Percentiles rank a stretch among this genome's conserved stretches.
phyloP scores from a whole-genome alignment of 2,329 filamentous ascomycete genomes.

The Beauveria asiatica region DNA sequence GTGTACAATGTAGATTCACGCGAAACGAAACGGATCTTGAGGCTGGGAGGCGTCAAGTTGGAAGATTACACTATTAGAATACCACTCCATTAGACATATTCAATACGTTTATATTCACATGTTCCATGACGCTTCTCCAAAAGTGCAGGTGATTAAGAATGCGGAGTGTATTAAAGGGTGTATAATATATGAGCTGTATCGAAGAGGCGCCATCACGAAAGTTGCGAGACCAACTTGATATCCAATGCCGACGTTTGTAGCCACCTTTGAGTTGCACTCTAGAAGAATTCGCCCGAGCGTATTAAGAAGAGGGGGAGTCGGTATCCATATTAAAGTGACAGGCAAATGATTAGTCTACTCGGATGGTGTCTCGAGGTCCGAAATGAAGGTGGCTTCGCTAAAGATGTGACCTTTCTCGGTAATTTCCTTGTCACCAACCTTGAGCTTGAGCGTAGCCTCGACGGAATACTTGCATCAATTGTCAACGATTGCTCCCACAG shows the following conservation, averaged over 20 bases:
- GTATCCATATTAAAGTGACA: neutral
- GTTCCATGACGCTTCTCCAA: neutral
- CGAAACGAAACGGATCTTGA: constrained; percentile 12
- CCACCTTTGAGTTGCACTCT: constrained; percentile 12
- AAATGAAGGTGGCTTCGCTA: constrained; percentile 94
- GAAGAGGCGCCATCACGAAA: constrained; percentile 15
- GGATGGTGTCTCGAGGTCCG: constrained; percentile 21
- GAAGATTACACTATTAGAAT: neutral
- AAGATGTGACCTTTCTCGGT: constrained; percentile 73
- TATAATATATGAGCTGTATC: constrained; percentile 7
- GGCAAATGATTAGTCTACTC: constrained; percentile 27
- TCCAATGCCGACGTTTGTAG: constrained; percentile 18
- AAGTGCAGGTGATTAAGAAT: neutral
- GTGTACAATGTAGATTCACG: constrained; percentile 7
- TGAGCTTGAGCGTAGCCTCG: constrained; percentile 67
- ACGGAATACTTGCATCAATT: constrained; percentile 60
- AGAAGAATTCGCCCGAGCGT: constrained; percentile 3
- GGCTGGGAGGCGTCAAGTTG: neutral
- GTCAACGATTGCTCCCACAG: too few relatives aligned
- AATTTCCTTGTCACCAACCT: constrained; percentile 71
- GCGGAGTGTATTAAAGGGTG: constrained; percentile 12
- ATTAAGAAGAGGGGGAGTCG: neutral
- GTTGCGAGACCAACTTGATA: constrained; percentile 17
- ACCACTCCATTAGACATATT: neutral
- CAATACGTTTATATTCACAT: neutral